Conservation (phyloP, 371 early-diverging fungal species). For the Dichotomocladium elegans region DNA sequence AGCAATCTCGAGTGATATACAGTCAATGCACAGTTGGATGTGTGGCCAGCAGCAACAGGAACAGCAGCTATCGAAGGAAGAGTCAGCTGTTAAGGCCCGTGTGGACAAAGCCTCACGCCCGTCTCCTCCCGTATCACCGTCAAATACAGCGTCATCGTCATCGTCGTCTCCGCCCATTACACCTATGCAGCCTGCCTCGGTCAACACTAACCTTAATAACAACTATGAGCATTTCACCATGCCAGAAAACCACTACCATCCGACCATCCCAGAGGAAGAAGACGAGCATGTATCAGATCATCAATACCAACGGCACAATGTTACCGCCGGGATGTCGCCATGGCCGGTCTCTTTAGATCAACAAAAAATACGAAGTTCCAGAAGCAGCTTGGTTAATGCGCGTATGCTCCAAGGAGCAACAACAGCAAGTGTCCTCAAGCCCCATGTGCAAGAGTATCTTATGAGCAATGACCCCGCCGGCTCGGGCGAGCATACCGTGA, state of each 20-base stretch:
- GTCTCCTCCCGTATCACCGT: slow-evolving; percentile 21
- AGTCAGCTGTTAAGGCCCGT: not conserved
- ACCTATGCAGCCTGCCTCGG: slow-evolving; percentile 15
- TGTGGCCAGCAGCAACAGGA: not conserved
- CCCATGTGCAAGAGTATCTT: slow-evolving; percentile 36
- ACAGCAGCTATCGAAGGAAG: too few relatives aligned
- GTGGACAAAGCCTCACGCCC: not conserved
- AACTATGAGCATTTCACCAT: not conserved
- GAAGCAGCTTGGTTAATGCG: slow-evolving; percentile 14
- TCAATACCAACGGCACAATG: slow-evolving; percentile 1
- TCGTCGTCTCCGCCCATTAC: slow-evolving; percentile 38
- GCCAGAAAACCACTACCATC: slow-evolving; percentile 13
- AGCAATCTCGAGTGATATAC: not conserved
- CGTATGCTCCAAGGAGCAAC: slow-evolving; percentile 26
- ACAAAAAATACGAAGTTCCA: slow-evolving; percentile 4
- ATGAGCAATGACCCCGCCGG: slow-evolving; percentile 30
- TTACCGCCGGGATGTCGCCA: slow-evolving; percentile 11
- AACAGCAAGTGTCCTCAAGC: slow-evolving; percentile 18
- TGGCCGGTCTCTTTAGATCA: slow-evolving; percentile 5
- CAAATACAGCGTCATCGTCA: slow-evolving; percentile 16
- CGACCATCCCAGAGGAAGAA: slow-evolving; percentile 48
- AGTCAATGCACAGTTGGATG: not conserved
- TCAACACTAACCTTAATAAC: too few relatives aligned
- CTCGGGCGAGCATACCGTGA: slow-evolving; percentile 58
- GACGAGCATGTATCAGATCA: slow-evolving; percentile 19